Base-by-base conservation (phyloP, 768 basidiomycete genomes). In the Leccinum subtestaceum region DNA sequence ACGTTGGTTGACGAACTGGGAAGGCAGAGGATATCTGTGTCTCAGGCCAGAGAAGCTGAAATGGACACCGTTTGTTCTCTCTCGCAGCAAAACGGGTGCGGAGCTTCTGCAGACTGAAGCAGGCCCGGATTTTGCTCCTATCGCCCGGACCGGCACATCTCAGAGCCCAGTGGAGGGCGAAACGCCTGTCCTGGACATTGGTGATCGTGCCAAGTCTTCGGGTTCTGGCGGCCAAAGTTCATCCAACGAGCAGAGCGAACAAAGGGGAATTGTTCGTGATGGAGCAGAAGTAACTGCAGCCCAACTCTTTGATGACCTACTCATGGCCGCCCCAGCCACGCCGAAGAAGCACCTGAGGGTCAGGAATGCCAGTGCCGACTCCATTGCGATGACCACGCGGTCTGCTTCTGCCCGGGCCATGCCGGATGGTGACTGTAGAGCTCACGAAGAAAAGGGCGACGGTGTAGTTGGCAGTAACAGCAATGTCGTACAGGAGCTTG, bases 51-150 rank as follows among this genome's bases (percentile, higher is more conserved):
- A 96, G 67, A 86, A 86, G 71, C 80, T 98, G 60, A 94, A 93
- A 68, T 99, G 96, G 91, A 95, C 88, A 61, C 96, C 96, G 27
- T 98, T 96, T 74, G 76, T 97, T 40, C 73, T 93, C 47, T 78
- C 86, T 5, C 77, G 83, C 54, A 74, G 71, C 46, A 72, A 70
- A 62, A 61, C 61, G 3, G 69, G 66, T n/a, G 68, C 60, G 12
- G 68, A 75, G 52, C 46, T 69, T 27, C 56, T 69, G 45, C 73
- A 74, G 49, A 34, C 55, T 43, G 63, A 65, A 38, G 34, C 52
- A 19, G 60, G 62, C 6, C 29, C 60, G 3, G 67, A 55, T 52
- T 61, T 67, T 19, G 58, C 60, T 47, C 52, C 52, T 52, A n/a
- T 58, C 17, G 25, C 43, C 43, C 60, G 49, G 15, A 43, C 62